Conservation (phyloP, 441 rosid species). For the California macrophylla region DNA sequence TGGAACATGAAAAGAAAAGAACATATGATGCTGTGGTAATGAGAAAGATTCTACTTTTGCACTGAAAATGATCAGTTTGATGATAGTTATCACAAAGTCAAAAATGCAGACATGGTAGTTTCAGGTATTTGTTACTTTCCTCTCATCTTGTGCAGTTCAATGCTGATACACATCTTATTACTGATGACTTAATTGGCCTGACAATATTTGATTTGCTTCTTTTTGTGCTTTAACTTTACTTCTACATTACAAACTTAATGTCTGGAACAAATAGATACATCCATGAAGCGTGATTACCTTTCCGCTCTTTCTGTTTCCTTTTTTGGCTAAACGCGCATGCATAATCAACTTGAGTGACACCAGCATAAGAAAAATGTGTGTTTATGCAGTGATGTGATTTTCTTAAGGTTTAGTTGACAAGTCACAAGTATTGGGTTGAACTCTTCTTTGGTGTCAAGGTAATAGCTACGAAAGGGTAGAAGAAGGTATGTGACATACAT, state of each 20-base stretch:
- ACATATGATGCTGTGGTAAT: slow-evolving; percentile 1
- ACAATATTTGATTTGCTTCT: background rate
- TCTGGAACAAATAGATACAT: background rate
- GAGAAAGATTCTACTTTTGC: slow-evolving; percentile 22
- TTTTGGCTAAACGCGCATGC: slow-evolving; percentile 4
- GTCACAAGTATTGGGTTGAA: no score
- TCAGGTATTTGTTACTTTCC: background rate
- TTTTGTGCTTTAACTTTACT: background rate
- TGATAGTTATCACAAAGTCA: slow-evolving; percentile 20
- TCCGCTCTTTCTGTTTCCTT: slow-evolving; percentile 1
- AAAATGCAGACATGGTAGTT: slow-evolving; percentile 16
- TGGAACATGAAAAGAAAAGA: slow-evolving; percentile 13
- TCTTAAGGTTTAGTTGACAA: no score
- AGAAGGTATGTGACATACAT: no score
- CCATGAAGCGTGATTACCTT: background rate
- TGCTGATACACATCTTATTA: background rate
- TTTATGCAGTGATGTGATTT: background rate
- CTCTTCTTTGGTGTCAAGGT: no score
- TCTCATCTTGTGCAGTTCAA: background rate
- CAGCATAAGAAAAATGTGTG: background rate
- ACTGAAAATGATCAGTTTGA: slow-evolving; percentile 7
- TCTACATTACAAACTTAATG: background rate
- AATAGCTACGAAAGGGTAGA: no score
- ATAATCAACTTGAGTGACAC: background rate
- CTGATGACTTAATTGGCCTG: background rate